A percentile compares a stretch with the other conserved stretches of the same genome.
These are phyloP conservation scores for Scopulariopsis brevicaulis DNA, from an alignment of 2,329 filamentous ascomycete genomes.

Conservation along the genomic window DNA sequence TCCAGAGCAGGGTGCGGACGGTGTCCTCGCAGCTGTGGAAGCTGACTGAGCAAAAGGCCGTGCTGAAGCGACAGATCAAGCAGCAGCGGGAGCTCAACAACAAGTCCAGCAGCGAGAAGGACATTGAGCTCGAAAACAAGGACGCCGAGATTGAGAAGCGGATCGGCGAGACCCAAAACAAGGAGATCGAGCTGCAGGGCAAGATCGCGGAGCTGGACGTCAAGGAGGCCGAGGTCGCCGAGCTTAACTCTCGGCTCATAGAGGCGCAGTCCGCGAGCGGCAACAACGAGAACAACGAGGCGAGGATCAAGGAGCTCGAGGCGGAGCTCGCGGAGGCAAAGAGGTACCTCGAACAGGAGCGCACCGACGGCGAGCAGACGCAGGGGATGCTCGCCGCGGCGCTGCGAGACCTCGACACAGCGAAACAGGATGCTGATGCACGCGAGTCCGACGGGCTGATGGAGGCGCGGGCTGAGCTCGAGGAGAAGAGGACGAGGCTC, in stretches of 20 bases:
- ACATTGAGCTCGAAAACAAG: constrained; percentile 49
- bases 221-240: constrained; percentile 30
- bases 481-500: constrained; percentile 22
- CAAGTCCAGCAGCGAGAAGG: constrained; percentile 66
- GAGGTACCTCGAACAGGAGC: constrained; percentile 7
- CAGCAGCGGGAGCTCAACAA: constrained; percentile 89
- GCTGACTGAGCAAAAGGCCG: constrained; percentile 77
- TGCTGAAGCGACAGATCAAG: constrained; percentile 84
- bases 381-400: constrained; percentile 15
- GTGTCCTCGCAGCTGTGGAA: constrained; percentile 66
- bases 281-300: constrained; percentile 7
- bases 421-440: constrained; percentile 9
- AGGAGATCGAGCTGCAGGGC: constrained; percentile 27
- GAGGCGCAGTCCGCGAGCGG: constrained; percentile 1
- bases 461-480: constrained; percentile 28
- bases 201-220: constrained; percentile 22
- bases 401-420: constrained; percentile 11
- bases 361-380: constrained; percentile 11
- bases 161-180: constrained; percentile 24
- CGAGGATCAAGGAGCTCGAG: constrained; percentile 7
- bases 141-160: constrained; percentile 41
- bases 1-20: constrained; percentile 68
- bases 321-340: constrained; percentile 8
- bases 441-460: constrained; percentile 11
- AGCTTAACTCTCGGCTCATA: constrained; percentile 4